phyloP scores from a whole-genome alignment of 1,284 basidiomycete genomes.

The Moesziomyces antarcticus region DNA sequence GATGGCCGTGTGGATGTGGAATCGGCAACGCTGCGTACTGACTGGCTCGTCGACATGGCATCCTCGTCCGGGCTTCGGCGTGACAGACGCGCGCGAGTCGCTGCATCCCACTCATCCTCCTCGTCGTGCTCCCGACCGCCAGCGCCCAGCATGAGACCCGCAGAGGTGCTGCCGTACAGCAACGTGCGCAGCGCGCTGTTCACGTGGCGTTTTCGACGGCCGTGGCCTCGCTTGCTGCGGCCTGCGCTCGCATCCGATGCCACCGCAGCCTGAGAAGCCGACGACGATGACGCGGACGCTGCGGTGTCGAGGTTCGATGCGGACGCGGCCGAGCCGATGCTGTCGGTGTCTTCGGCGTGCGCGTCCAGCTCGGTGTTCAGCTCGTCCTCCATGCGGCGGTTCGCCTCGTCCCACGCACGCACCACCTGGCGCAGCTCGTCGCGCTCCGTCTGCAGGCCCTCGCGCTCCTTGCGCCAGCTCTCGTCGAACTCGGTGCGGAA shows the following conservation, averaged over 20 bases:
- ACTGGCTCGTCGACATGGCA: slow-evolving; percentile 40
- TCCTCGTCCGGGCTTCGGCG: slow-evolving; percentile 32
- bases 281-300: not conserved
- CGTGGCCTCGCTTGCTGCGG: slow-evolving; percentile 22
- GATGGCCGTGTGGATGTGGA: slow-evolving; percentile 47
- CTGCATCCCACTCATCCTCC: slow-evolving; percentile 29
- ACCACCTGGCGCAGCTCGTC: slow-evolving; percentile 79
- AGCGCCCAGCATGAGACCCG: slow-evolving; percentile 23
- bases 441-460: slow-evolving; percentile 84
- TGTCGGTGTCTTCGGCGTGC: slow-evolving; percentile 10
- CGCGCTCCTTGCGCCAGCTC: slow-evolving; percentile 73
- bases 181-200: slow-evolving; percentile 51
- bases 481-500: slow-evolving; percentile 69
- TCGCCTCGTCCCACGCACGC: slow-evolving; percentile 81
- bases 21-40: slow-evolving; percentile 43
- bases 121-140: slow-evolving; percentile 24
- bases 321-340: slow-evolving; percentile 1
- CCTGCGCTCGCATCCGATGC: not conserved
- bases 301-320: slow-evolving; percentile 1
- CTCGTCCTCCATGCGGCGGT: slow-evolving; percentile 69
- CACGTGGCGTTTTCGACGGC: slow-evolving; percentile 43
- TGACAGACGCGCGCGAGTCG: slow-evolving; percentile 14
- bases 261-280: slow-evolving; percentile 1
- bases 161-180: slow-evolving; percentile 44
- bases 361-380: slow-evolving; percentile 20